Evolutionary conservation across 73 alveolate genomes (phyloP).

Genomic region (Diophrys appendiculata): DNA sequence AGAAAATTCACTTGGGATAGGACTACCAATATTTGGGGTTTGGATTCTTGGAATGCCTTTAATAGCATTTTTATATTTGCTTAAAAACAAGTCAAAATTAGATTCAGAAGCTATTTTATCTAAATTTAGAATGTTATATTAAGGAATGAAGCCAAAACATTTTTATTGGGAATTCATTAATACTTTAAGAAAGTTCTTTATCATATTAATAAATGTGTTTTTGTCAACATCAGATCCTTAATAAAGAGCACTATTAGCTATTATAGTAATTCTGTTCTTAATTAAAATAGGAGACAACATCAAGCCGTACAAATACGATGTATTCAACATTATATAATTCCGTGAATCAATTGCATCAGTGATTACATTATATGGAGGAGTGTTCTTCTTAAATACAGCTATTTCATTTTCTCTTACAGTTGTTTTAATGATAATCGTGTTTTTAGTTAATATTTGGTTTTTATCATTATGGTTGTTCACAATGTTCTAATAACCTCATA

Average conservation of each 20-base stretch:
- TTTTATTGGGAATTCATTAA: constrained; percentile 67
- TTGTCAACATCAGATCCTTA: constrained; percentile 22
- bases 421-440: no score
- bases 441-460: no score
- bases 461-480: no score
- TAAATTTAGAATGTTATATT: constrained; percentile 46
- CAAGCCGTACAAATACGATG: constrained; percentile 27
- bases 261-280: constrained; percentile 17
- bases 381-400: neutral
- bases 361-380: constrained; percentile 5
- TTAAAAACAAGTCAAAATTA: constrained; percentile 7
- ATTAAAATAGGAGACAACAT: constrained; percentile 18
- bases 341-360: constrained; percentile 1
- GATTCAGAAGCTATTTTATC: constrained; percentile 8
- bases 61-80: constrained; percentile 15
- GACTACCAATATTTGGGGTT: constrained; percentile 33
- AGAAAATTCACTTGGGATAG: constrained; percentile 16
- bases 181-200: constrained; percentile 41
- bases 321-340: neutral
- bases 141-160: constrained; percentile 37
- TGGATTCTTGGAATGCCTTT: constrained; percentile 57
- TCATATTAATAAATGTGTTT: constrained; percentile 36
- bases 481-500: no score
- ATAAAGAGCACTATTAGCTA: constrained; percentile 25
- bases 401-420: no score